Conservation (phyloP, 1,139 yeast species). For the Petasospora fabianii region DNA sequence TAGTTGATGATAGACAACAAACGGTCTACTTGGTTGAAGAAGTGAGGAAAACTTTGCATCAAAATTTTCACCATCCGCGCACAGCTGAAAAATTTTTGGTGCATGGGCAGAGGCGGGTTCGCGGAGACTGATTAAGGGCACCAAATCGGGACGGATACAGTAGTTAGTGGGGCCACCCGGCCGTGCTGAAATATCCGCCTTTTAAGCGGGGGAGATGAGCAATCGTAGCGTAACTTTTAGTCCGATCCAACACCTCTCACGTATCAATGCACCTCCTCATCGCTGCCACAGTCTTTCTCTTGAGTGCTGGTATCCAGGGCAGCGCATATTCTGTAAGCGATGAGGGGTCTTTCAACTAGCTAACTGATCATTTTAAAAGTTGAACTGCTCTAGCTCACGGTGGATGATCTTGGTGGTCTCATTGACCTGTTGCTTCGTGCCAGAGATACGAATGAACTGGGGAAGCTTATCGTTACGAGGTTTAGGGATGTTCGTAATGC, state of each 20-base stretch:
- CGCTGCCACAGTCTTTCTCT: no score
- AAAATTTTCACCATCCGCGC: constrained; percentile 19
- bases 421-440: constrained; percentile 24
- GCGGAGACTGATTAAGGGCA: not conserved
- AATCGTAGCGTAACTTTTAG: not conserved
- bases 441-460: constrained; percentile 32
- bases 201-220: not conserved
- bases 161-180: constrained; percentile 17
- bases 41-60: constrained; percentile 14
- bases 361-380: constrained; percentile 3
- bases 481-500: not conserved
- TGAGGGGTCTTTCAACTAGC: no score
- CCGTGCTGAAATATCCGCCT: constrained; percentile 14
- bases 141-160: constrained; percentile 5
- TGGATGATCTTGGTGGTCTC: constrained; percentile 28
- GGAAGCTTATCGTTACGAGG: constrained; percentile 8
- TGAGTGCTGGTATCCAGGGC: no score
- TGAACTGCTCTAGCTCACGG: constrained; percentile 24
- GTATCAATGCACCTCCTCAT: no score
- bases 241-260: no score
- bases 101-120: constrained; percentile 4
- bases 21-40: constrained; percentile 3
- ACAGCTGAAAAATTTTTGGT: constrained; percentile 15
- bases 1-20: constrained; percentile 1
- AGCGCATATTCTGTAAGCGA: no score